Evolutionary conservation across 2,329 filamentous ascomycete species (phyloP).

Genomic region (Taxawa tesnikishii): DNA sequence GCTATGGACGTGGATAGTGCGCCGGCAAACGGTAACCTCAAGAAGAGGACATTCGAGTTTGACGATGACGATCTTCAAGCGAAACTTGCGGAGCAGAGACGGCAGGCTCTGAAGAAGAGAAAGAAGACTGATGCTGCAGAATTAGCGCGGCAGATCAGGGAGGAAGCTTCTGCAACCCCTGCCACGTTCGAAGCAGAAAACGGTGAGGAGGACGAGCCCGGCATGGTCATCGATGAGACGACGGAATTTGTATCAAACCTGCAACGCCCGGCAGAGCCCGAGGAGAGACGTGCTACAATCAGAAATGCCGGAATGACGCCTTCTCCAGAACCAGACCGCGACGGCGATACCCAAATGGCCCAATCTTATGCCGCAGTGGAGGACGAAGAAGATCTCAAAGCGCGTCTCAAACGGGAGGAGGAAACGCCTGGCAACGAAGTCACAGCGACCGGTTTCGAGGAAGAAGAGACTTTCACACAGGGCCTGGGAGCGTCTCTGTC

Average conservation of each 20-base stretch:
- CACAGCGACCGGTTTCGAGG: conserved; percentile 63
- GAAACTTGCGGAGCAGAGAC: conserved; percentile 69
- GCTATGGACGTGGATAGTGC: conserved; percentile 64
- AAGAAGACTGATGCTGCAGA: conserved; percentile 81
- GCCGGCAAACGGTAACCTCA: conserved; percentile 10
- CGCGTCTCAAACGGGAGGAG: conserved; percentile 30
- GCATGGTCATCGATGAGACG: conserved; percentile 88
- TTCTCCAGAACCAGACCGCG: conserved; percentile 34
- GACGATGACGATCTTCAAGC: conserved; percentile 92
- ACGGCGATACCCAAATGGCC: conserved; percentile 27
- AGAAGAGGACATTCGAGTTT: conserved; percentile 37
- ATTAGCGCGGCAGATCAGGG: conserved; percentile 64
- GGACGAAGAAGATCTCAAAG: conserved; percentile 32
- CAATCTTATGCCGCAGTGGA: conserved; percentile 27
- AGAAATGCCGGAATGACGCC: conserved; percentile 23
- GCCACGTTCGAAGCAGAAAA: conserved; percentile 48
- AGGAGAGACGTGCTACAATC: conserved; percentile 21
- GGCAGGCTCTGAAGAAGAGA: conserved; percentile 77
- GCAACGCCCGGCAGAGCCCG: conserved; percentile 46
- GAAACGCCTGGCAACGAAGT: conserved; percentile 32
- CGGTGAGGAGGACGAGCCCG: conserved; percentile 42
- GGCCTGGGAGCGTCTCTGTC: conserved; percentile 74
- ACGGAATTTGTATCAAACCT: conserved; percentile 87
- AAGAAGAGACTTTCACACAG: conserved; percentile 62
- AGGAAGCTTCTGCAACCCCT: conserved; percentile 42